Conservation (phyloP, 2,329 filamentous ascomycete genomes). For the Xylariaceae sp. region DNA sequence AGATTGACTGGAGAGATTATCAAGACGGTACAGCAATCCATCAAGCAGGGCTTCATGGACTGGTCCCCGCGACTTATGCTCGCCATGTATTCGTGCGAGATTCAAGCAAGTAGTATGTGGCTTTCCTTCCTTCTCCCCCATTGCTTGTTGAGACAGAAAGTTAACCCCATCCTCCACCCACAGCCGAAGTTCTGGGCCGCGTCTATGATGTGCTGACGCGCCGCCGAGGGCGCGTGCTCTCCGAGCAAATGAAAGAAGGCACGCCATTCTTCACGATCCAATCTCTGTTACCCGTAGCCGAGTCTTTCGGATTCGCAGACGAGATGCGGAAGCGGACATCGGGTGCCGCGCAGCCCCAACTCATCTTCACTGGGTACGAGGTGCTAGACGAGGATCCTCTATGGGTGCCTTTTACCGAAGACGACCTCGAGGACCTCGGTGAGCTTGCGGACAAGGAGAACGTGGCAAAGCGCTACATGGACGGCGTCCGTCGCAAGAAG, state of each 20-base stretch:
- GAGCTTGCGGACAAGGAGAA: slow-evolving; percentile 93
- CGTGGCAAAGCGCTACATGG: slow-evolving; percentile 93
- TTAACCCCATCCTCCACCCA: slow-evolving; percentile 14
- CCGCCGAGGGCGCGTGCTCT: slow-evolving; percentile 80
- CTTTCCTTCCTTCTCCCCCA: background rate
- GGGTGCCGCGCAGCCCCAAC: slow-evolving; percentile 83
- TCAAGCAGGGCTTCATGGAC: slow-evolving; percentile 81
- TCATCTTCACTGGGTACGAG: slow-evolving; percentile 90
- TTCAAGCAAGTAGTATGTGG: slow-evolving; percentile 77
- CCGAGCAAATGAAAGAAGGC: slow-evolving; percentile 88
- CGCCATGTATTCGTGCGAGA: slow-evolving; percentile 97
- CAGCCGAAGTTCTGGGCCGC: slow-evolving; percentile 84
- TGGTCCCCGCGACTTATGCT: slow-evolving; percentile 94
- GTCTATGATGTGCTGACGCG: slow-evolving; percentile 98
- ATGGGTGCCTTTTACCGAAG: slow-evolving; percentile 95
- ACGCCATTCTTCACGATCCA: slow-evolving; percentile 95
- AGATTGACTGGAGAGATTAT: slow-evolving; percentile 91
- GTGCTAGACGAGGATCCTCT: slow-evolving; percentile 92
- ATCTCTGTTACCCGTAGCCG: slow-evolving; percentile 81
- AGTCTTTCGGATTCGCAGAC: slow-evolving; percentile 92
- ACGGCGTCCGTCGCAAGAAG: slow-evolving; percentile 79
- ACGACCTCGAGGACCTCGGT: slow-evolving; percentile 91
- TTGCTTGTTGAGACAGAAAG: background rate
- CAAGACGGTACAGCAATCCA: slow-evolving; percentile 77
- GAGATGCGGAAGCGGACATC: slow-evolving; percentile 94